These are phyloP conservation scores for Trichothecium roseum DNA, from an alignment of 2,329 filamentous ascomycete genomes.

Conservation along the genomic window DNA sequence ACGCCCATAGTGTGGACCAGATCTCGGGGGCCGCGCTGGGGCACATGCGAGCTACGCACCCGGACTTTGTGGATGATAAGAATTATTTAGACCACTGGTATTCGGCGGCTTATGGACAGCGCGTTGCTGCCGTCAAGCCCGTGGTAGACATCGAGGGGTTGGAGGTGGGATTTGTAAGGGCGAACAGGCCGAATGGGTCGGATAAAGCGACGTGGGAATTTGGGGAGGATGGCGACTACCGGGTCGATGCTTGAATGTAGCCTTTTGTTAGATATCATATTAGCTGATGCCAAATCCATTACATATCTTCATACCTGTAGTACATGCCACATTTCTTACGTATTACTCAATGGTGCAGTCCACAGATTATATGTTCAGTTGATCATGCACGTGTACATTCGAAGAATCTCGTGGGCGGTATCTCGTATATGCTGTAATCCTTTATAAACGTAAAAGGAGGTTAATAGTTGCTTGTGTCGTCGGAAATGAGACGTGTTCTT, in stretches of 20 bases:
- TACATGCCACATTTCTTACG: no score
- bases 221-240: slow-evolving; percentile 28
- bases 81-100: slow-evolving; percentile 40
- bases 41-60: slow-evolving; percentile 40
- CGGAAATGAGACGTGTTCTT: no score
- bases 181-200: slow-evolving; percentile 39
- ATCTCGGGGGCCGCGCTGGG: slow-evolving; percentile 49
- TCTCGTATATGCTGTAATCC: no score
- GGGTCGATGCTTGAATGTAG: neutral
- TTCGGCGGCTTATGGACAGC: slow-evolving; percentile 26
- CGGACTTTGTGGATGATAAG: slow-evolving; percentile 39
- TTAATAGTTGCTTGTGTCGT: no score
- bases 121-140: slow-evolving; percentile 31
- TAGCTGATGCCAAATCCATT: no score
- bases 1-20: slow-evolving; percentile 55
- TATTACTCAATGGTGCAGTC: no score
- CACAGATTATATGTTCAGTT: no score
- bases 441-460: no score
- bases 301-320: no score
- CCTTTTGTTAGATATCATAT: no score
- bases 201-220: slow-evolving; percentile 48
- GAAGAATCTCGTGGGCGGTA: no score
- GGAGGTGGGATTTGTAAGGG: slow-evolving; percentile 30
- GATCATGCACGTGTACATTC: no score
- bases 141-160: slow-evolving; percentile 33